Base-by-base conservation (phyloP, 805 yeast genomes). In the Wickerhamiella occidentalis region DNA sequence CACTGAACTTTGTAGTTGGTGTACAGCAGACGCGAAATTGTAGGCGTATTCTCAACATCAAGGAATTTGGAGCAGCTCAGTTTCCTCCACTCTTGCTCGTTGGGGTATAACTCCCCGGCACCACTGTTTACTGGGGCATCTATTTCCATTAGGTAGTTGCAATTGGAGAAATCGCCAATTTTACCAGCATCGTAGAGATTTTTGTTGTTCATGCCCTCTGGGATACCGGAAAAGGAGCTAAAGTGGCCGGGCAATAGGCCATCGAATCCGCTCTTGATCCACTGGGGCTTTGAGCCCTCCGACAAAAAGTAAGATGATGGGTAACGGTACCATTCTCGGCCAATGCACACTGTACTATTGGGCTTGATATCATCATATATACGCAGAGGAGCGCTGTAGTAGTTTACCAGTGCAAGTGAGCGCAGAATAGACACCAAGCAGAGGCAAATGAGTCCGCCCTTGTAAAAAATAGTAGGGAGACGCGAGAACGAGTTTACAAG, bases 301-400 rank as follows among this genome's bases (percentile, higher is more conserved):
- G 84, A 80, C 21, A 90, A 67, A 60, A 88, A 85, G 61, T 87
- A 84, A 0, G 96, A 87, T 0, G 84, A 79, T 8, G 97, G 96
- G 64, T 70, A 88, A 60, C 90, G 83, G 60, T 85, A 86, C 96
- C 96, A 88, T 66, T 90, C 96, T 51, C 95, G 74, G 2, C 96
- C 96, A n/a, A 83, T 72, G 64, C 97, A 90, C 0, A 90, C 81
- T 55, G 78, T 81, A 6, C 59, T 51, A 17, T 60, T 49, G 1
- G 53, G 50, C 23, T 73, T 72, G 12, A 74, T 55, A 26, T 67
- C 68, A n/a, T 67, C 56, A 58, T 78, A 81, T 1, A 82, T 76
- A 0, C 67, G 56, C 46, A 86, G 65, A 5, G 96, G 94, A 0
- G 94, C 85, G 26, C 77, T 67, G 60, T 88, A 87, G 58, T 83